A percentile compares a stretch with the other conserved stretches of the same genome.
Evolutionary conservation across 345 rosid genomes (phyloP).

Genomic region (Sonneratia caseolaris): DNA sequence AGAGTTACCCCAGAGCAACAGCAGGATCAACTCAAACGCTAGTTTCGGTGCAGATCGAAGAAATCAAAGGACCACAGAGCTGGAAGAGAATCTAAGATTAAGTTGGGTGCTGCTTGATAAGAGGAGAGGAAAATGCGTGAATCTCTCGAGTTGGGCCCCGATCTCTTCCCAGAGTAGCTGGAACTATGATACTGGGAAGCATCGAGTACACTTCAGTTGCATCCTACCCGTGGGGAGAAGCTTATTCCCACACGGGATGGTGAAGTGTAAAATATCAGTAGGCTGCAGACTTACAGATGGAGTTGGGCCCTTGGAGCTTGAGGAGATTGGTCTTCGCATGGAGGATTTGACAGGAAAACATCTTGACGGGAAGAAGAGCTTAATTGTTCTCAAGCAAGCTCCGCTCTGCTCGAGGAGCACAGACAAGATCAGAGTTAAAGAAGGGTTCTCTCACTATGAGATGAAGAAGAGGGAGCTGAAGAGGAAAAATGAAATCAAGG

Average conservation of each 20-base stretch:
- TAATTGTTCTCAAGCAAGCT: slow-evolving; percentile 23
- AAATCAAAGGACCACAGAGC: not conserved
- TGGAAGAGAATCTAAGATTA: slow-evolving; percentile 14
- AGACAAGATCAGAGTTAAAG: slow-evolving; percentile 12
- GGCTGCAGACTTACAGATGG: slow-evolving; percentile 12
- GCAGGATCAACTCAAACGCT: not conserved
- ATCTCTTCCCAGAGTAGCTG: slow-evolving; percentile 16
- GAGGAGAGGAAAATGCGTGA: slow-evolving; percentile 26
- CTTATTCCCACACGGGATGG: slow-evolving; percentile 13
- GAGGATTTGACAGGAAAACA: slow-evolving; percentile 21
- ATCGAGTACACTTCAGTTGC: slow-evolving; percentile 21
- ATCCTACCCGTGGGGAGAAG: slow-evolving; percentile 16
- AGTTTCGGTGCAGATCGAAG: not conserved
- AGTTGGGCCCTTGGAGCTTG: slow-evolving; percentile 4
- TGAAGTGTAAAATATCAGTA: slow-evolving; percentile 15
- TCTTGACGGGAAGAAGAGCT: slow-evolving; percentile 9
- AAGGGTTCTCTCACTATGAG: slow-evolving; percentile 11
- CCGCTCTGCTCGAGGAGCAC: slow-evolving; percentile 12
- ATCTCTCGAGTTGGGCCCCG: slow-evolving; percentile 27
- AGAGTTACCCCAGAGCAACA: slow-evolving; percentile 1
- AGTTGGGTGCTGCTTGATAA: slow-evolving; percentile 32
- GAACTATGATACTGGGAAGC: slow-evolving; percentile 12
- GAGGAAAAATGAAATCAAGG: slow-evolving; percentile 9
- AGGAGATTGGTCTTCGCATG: slow-evolving; percentile 18
- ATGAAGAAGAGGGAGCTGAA: slow-evolving; percentile 13